These are phyloP conservation scores for Parsonsia alboflavescens DNA, from an alignment of 257 asterid genomes.

Conservation along the genomic window DNA sequence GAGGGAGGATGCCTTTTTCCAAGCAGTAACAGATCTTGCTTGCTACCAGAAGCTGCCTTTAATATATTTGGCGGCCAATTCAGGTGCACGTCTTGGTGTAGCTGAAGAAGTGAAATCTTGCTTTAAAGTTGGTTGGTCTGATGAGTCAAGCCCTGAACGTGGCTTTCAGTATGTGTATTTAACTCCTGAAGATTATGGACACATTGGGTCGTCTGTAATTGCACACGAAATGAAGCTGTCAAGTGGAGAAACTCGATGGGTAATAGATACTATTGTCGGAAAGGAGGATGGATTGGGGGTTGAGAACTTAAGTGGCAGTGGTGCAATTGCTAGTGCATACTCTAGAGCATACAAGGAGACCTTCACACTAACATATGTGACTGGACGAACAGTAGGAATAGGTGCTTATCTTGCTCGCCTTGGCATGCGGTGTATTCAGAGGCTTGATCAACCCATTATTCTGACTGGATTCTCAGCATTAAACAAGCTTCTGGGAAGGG, in stretches of 20 bases:
- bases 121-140: slow-evolving; percentile 97
- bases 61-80: slow-evolving; percentile 90
- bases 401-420: slow-evolving; percentile 98
- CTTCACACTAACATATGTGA: slow-evolving; percentile 85
- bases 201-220: slow-evolving; percentile 67
- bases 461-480: slow-evolving; percentile 95
- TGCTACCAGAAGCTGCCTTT: slow-evolving; percentile 78
- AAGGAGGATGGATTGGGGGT: slow-evolving; percentile 88
- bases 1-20: slow-evolving; percentile 85
- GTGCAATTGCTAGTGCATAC: slow-evolving; percentile 97
- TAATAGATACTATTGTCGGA: slow-evolving; percentile 83
- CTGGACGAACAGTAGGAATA: slow-evolving; percentile 94
- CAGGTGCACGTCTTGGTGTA: slow-evolving; percentile 98
- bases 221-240: slow-evolving; percentile 64
- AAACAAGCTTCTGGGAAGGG: slow-evolving; percentile 92
- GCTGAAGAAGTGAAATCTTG: slow-evolving; percentile 98
- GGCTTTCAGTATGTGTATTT: slow-evolving; percentile 90
- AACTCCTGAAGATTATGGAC: slow-evolving; percentile 74
- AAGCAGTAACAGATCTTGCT: slow-evolving; percentile 83
- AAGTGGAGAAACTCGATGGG: slow-evolving; percentile 80
- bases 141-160: slow-evolving; percentile 78
- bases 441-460: slow-evolving; percentile 93
- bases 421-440: slow-evolving; percentile 96
- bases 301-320: slow-evolving; percentile 83
- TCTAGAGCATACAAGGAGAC: slow-evolving; percentile 90